Evolutionary conservation across 805 yeast genomes (phyloP).

Genomic region (Candida qinlingensis): DNA sequence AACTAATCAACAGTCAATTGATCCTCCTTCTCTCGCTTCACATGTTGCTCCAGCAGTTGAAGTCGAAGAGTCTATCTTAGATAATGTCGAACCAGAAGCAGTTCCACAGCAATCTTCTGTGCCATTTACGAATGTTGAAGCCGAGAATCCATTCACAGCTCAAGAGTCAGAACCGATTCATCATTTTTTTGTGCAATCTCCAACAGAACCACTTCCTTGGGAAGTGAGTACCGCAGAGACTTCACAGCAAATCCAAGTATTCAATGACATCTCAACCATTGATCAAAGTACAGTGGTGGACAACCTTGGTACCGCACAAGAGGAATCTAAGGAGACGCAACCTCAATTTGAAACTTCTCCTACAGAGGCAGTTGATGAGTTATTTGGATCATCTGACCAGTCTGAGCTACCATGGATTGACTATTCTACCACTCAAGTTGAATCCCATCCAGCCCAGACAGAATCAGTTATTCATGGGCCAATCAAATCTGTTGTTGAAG

Average conservation of each 20-base stretch:
- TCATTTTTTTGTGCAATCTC: neutral
- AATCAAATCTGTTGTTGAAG: no score
- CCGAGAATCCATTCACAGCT: neutral
- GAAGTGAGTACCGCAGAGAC: neutral
- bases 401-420: neutral
- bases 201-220: slow-evolving; percentile 1
- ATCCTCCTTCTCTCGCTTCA: no score
- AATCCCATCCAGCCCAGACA: neutral
- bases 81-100: neutral
- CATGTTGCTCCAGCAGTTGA: no score
- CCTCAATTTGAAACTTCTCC: no score
- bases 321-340: no score
- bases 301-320: no score
- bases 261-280: no score
- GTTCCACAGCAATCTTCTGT: neutral
- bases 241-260: neutral
- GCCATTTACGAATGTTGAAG: neutral
- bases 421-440: no score
- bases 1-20: neutral
- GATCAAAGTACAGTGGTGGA: no score
- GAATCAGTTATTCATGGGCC: neutral
- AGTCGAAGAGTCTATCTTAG: no score
- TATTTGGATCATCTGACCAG: slow-evolving; percentile 1
- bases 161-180: neutral
- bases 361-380: neutral